Evolutionary conservation across 1,284 basidiomycete species (phyloP), one percentile per base, ranked within the genome.

Genomic region (Cryptococcus hybrid): DNA sequence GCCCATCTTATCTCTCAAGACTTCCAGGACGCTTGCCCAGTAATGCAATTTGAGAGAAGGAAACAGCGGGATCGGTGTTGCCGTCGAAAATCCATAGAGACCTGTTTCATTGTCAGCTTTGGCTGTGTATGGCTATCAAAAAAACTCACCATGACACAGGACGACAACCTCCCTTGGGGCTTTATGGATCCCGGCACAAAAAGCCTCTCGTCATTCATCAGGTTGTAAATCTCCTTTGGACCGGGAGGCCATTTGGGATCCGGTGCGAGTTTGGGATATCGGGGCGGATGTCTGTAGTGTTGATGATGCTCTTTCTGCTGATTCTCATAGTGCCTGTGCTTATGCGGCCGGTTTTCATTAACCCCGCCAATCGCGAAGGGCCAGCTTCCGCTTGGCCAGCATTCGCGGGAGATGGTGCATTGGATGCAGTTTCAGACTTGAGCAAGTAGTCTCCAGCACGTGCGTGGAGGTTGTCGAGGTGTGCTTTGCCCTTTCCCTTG

Each of bases 31-130:
- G 57, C 90, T 89, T 0, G 88, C 86, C 96, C 96, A 99, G 74
- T 99, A 99, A 65, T 98, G 93, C 72, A 93, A 85, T 60, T 92
- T 77, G 44, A 78, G 62, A 3, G 73, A 75, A 5, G 77, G 77
- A 84, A 70, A 94, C 79, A 68, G 85, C 82, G 13, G 91, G 86
- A 75, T 94, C 84, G 55, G 89, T 75, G 15, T 85, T 85, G 24
- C 92, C 85, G 64, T 90, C 81, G 45, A 92, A 73, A 97, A 99
- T 6, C 96, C 95, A 69, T 98, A 98, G 2, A 99, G 81, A 30
- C 92, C 92, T 94, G 67, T 46, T 34, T 2, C 18, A 2, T 5
- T 24, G 24, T 57, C 39, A 52, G 55, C 24, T 42, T 15, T 3
- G 30, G 15, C 55, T 18, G 13, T 1, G 24, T 43, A 43, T 24